Percentiles rank a stretch among this genome's conserved stretches.
These are phyloP conservation scores for Ogataea neopini DNA, from an alignment of 805 yeast genomes.

Conservation along the genomic window DNA sequence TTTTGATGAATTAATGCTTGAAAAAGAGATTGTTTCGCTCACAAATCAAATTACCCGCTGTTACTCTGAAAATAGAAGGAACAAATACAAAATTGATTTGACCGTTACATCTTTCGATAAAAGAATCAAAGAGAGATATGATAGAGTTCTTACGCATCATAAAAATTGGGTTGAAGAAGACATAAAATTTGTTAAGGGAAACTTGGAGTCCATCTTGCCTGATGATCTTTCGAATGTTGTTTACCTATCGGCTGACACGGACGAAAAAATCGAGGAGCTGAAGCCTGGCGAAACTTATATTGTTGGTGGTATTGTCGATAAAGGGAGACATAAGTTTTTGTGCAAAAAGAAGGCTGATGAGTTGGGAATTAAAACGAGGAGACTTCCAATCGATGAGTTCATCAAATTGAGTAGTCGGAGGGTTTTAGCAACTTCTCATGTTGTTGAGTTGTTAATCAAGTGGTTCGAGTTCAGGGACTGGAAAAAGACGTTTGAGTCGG, in stretches of 20 bases:
- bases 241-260: conserved; percentile 87
- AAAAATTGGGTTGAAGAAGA: conserved; percentile 60
- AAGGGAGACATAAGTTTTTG: conserved; percentile 79
- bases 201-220: conserved; percentile 34
- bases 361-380: conserved; percentile 68
- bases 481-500: conserved; percentile 84
- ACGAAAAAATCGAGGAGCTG: conserved; percentile 60
- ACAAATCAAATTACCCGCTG: conserved; percentile 79
- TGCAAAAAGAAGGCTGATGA: conserved; percentile 80
- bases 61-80: conserved; percentile 74
- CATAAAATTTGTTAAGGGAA: conserved; percentile 49
- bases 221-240: conserved; percentile 44
- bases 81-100: conserved; percentile 57
- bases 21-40: conserved; percentile 66
- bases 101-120: conserved; percentile 66
- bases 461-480: conserved; percentile 82
- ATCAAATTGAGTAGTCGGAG: conserved; percentile 81
- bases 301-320: conserved; percentile 95
- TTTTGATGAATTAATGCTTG: conserved; percentile 87
- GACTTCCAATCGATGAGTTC: conserved; percentile 84
- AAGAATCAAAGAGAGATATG: conserved; percentile 66
- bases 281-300: conserved; percentile 75
- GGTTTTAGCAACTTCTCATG: conserved; percentile 93
- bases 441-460: conserved; percentile 79
- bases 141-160: conserved; percentile 58